Conservation (phyloP, 768 basidiomycete genomes). For the Hemileccinum rubropunctum region DNA sequence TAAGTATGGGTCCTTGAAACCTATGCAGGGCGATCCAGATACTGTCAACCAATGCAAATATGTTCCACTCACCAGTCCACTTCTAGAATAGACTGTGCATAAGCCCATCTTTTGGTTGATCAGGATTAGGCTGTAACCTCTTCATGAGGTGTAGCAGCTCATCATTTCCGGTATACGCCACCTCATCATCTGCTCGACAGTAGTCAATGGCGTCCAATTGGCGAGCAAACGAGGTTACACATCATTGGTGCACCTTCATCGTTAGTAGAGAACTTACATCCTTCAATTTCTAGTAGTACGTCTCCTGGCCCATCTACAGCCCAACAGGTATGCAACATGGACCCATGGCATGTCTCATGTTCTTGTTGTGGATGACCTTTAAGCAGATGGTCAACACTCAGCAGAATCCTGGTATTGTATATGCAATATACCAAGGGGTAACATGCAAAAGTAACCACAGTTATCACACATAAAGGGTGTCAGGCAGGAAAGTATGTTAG, state of each 20-base stretch:
- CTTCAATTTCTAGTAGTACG: slow-evolving; percentile 50
- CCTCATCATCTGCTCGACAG: slow-evolving; percentile 42
- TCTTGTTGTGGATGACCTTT: slow-evolving; percentile 57
- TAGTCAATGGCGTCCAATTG: slow-evolving; percentile 58
- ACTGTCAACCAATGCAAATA: neutral
- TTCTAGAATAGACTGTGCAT: slow-evolving; percentile 57
- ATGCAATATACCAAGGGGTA: slow-evolving; percentile 46
- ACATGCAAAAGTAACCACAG: slow-evolving; percentile 58
- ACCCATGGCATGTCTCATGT: slow-evolving; percentile 63
- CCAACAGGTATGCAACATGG: slow-evolving; percentile 60
- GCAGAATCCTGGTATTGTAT: neutral
- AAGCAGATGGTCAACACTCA: neutral
- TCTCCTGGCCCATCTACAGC: slow-evolving; percentile 52
- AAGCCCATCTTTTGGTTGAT: slow-evolving; percentile 49
- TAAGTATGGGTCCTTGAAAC: slow-evolving; percentile 64
- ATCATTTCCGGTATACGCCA: slow-evolving; percentile 36
- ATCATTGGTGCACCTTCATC: slow-evolving; percentile 64
- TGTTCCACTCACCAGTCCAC: slow-evolving; percentile 43
- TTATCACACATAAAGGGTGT: slow-evolving; percentile 41
- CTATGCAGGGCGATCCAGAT: slow-evolving; percentile 24
- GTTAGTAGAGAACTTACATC: slow-evolving; percentile 49
- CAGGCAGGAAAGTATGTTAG: neutral
- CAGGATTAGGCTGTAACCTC: slow-evolving; percentile 45
- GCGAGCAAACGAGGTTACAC: slow-evolving; percentile 54
- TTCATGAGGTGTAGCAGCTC: slow-evolving; percentile 46